Conservation (phyloP, 2,329 filamentous ascomycete species). For the Aureobasidium sp. region DNA sequence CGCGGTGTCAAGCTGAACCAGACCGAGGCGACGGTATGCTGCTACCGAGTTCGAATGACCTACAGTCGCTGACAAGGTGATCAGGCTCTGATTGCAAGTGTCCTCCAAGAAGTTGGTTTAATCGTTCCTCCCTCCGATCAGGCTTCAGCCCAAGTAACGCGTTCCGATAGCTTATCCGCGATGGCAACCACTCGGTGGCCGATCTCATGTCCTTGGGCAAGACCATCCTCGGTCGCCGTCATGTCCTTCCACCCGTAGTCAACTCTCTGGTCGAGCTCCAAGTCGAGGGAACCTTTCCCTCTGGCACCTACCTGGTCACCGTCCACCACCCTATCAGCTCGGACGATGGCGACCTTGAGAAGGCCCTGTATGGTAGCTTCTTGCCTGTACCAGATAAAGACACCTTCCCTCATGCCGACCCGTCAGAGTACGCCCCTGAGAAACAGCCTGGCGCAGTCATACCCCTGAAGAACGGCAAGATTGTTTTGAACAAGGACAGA, state of each 20-base stretch:
- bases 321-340: slow-evolving; percentile 82
- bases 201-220: slow-evolving; percentile 89
- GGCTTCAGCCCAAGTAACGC: slow-evolving; percentile 1
- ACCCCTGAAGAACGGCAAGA: slow-evolving; percentile 54
- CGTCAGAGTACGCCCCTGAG: slow-evolving; percentile 56
- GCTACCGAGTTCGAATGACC: slow-evolving; percentile 11
- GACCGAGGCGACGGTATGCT: slow-evolving; percentile 67
- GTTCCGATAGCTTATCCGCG: slow-evolving; percentile 65
- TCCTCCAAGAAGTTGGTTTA: slow-evolving; percentile 66
- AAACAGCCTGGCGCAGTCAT: slow-evolving; percentile 75
- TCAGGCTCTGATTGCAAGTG: slow-evolving; percentile 74
- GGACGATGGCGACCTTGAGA: slow-evolving; percentile 78
- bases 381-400: slow-evolving; percentile 65
- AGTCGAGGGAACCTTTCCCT: slow-evolving; percentile 88
- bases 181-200: slow-evolving; percentile 85
- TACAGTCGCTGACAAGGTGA: slow-evolving; percentile 24
- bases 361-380: slow-evolving; percentile 85
- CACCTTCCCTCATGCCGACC: slow-evolving; percentile 53
- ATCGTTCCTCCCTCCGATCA: neutral
- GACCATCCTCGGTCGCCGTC: slow-evolving; percentile 86
- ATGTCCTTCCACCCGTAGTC: slow-evolving; percentile 77
- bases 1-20: slow-evolving; percentile 85
- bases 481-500: slow-evolving; percentile 66
- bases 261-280: slow-evolving; percentile 74
- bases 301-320: slow-evolving; percentile 87